Conservation (phyloP, 805 yeast species). For the Candida pseudoglaebosa region DNA sequence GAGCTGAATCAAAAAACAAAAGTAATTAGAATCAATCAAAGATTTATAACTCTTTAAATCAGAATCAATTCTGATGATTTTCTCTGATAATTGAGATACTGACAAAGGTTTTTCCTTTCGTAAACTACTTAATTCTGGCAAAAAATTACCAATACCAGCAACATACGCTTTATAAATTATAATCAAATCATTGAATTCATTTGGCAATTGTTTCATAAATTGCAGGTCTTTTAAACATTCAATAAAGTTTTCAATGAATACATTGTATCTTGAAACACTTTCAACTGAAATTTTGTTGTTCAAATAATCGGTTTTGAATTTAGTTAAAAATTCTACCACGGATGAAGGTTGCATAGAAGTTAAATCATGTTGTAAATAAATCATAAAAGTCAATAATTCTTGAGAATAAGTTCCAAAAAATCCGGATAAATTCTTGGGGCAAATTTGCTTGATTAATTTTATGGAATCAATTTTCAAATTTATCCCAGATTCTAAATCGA, state of each 20-base stretch:
- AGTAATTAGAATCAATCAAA: slow-evolving; percentile 13
- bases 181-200: not conserved
- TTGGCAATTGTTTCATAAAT: not conserved
- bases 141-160: slow-evolving; percentile 3
- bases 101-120: slow-evolving; percentile 13
- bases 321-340: not conserved
- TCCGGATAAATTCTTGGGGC: not conserved
- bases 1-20: slow-evolving; percentile 20
- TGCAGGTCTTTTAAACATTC: not conserved
- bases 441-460: not conserved
- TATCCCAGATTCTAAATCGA: too few species aligned
- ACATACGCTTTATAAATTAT: not conserved
- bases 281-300: not conserved
- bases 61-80: slow-evolving; percentile 12
- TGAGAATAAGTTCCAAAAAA: not conserved
- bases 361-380: not conserved
- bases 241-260: slow-evolving; percentile 1
- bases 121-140: slow-evolving; percentile 18
- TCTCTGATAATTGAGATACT: slow-evolving; percentile 14
- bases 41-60: too few species aligned
- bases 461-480: not conserved
- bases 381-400: not conserved
- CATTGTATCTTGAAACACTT: not conserved
- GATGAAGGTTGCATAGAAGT: not conserved
- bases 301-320: slow-evolving; percentile 1